Percentiles rank a stretch among this genome's conserved stretches.
These are phyloP conservation scores for Colletotrichum sidae DNA, from an alignment of 2,329 filamentous ascomycete genomes.

Conservation along the genomic window DNA sequence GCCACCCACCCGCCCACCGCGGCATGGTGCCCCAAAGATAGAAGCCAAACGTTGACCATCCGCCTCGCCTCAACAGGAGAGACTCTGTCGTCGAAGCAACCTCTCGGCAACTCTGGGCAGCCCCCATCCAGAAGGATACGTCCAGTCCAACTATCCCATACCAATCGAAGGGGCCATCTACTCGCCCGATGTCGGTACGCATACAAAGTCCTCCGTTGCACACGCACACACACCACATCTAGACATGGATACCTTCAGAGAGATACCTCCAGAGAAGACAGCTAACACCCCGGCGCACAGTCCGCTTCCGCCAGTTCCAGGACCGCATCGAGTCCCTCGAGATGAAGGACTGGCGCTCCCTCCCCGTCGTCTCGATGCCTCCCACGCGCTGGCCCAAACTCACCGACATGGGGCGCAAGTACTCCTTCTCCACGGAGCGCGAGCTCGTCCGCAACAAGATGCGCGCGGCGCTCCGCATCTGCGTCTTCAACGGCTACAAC, in stretches of 20 bases:
- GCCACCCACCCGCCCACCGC: too few relatives aligned
- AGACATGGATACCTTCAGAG: too few relatives aligned
- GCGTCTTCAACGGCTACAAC: slow-evolving; percentile 68
- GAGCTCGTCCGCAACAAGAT: slow-evolving; percentile 81
- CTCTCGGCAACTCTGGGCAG: slow-evolving; percentile 76
- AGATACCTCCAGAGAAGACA: too few relatives aligned
- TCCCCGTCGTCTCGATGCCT: slow-evolving; percentile 80
- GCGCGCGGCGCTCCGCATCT: slow-evolving; percentile 76
- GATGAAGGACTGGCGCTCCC: slow-evolving; percentile 62
- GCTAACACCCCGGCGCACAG: slow-evolving; percentile 48
- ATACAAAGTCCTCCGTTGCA: neutral
- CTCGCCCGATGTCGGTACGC: slow-evolving; percentile 73
- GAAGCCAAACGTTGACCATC: too few relatives aligned
- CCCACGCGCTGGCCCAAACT: slow-evolving; percentile 81
- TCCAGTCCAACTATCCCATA: slow-evolving; percentile 74
- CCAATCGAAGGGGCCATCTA: slow-evolving; percentile 77
- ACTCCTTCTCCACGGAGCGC: slow-evolving; percentile 78
- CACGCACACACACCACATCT: too few relatives aligned
- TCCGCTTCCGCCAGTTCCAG: slow-evolving; percentile 79
- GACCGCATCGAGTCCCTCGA: slow-evolving; percentile 70
- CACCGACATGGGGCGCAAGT: slow-evolving; percentile 73
- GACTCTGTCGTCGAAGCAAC: slow-evolving; percentile 79
- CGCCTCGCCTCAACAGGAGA: slow-evolving; percentile 61
- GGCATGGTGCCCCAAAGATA: neutral
- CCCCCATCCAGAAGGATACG: slow-evolving; percentile 62